Conservation (phyloP, 1,284 basidiomycete genomes). For the Naganishia liquefaciens region DNA sequence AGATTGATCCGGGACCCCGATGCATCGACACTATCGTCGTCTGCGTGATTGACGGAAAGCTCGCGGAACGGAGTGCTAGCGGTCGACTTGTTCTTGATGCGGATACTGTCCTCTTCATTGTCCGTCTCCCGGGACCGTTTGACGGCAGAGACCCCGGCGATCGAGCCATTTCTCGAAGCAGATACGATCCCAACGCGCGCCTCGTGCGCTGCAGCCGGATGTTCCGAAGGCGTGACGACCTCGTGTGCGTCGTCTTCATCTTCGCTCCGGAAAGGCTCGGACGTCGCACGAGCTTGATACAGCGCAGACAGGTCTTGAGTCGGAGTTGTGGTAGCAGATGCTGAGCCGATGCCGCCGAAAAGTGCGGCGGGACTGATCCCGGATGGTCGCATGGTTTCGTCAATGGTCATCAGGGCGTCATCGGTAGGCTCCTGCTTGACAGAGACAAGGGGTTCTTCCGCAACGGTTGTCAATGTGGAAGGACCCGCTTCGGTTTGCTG, state of each 20-base stretch:
- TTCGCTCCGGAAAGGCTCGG: conserved; percentile 3
- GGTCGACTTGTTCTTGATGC: conserved; percentile 2
- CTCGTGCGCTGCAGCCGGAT: background rate
- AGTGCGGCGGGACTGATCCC: conserved; percentile 21
- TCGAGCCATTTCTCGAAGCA: conserved; percentile 11
- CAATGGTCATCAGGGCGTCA: conserved; percentile 11
- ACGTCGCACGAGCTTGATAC: background rate
- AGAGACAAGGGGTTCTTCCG: conserved; percentile 7
- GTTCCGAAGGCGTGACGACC: conserved; percentile 11
- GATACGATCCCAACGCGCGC: background rate
- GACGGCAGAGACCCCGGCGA: background rate
- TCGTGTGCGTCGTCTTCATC: conserved; percentile 26
- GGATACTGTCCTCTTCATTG: background rate
- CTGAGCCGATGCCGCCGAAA: conserved; percentile 1
- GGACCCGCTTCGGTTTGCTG: background rate
- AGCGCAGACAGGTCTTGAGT: conserved; percentile 8
- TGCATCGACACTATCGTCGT: background rate
- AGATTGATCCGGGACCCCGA: conserved; percentile 20
- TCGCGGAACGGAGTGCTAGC: conserved; percentile 19
- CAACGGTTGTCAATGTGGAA: background rate
- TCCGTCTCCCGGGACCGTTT: conserved; percentile 9
- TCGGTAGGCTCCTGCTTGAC: conserved; percentile 21
- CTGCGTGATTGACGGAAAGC: conserved; percentile 15
- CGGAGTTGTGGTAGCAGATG: background rate
- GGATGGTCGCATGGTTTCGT: conserved; percentile 1